Conservation (phyloP, 306 rosid genomes). For the Pyrus betulifolia region DNA sequence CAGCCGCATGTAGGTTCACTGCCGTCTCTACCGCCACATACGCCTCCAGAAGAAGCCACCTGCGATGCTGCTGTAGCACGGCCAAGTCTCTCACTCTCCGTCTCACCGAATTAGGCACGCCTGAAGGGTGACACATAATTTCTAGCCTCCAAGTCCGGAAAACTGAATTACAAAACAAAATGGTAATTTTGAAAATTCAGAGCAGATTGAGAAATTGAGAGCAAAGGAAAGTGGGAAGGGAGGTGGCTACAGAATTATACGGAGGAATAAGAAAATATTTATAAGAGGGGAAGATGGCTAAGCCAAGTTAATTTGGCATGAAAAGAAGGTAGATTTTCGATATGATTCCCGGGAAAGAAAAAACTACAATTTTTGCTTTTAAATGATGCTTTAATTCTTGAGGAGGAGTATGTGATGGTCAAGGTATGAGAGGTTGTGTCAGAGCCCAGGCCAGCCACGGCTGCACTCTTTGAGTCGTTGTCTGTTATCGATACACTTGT, state of each 20-base stretch:
- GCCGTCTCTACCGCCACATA: not conserved
- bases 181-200: not conserved
- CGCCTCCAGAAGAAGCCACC: constrained; percentile 26
- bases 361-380: not conserved
- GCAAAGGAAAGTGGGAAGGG: not conserved
- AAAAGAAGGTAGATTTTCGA: not conserved
- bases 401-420: not conserved
- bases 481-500: too few relatives aligned
- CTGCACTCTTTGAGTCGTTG: too few relatives aligned
- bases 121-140: constrained; percentile 51
- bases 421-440: not conserved
- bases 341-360: too few relatives aligned
- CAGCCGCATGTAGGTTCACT: constrained; percentile 14
- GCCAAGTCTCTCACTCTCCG: constrained; percentile 19
- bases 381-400: not conserved
- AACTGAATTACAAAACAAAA: not conserved
- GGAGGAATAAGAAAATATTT: not conserved
- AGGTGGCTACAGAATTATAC: not conserved
- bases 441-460: too few relatives aligned
- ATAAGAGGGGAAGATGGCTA: not conserved
- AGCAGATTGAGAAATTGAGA: not conserved
- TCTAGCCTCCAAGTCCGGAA: not conserved
- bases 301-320: not conserved
- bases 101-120: constrained; percentile 21
- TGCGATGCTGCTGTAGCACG: constrained; percentile 19